Percentiles rank a stretch among this genome's conserved stretches.
phyloP scores from a whole-genome alignment of 306 rosid genomes.

The Pachyrhizus erosus region DNA sequence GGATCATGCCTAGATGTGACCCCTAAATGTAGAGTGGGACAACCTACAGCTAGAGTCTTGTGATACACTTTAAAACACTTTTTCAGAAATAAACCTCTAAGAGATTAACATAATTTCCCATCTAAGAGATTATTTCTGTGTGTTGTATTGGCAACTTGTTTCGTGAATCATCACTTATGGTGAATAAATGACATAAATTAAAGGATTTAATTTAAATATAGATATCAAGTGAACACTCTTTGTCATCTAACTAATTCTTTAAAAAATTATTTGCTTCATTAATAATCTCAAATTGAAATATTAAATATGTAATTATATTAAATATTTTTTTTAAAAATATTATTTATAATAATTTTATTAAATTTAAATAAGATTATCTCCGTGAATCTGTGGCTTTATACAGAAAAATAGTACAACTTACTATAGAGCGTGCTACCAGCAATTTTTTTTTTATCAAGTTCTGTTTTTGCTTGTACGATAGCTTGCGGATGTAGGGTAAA shows the following conservation, averaged over 20 bases:
- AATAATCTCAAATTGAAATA: too few species aligned
- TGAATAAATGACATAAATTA: background rate
- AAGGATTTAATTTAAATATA: too few species aligned
- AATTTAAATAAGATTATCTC: too few species aligned
- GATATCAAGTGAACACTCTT: too few species aligned
- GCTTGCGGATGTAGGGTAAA: background rate
- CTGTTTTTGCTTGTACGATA: background rate
- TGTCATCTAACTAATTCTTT: too few species aligned
- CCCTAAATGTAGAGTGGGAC: constrained; percentile 28
- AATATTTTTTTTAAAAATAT: too few species aligned
- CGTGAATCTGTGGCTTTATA: too few species aligned
- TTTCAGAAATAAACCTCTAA: background rate
- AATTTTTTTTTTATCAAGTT: background rate
- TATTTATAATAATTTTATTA: too few species aligned
- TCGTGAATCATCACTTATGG: background rate
- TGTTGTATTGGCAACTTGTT: background rate
- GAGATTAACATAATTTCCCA: background rate
- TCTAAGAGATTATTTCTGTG: background rate
- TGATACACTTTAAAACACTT: background rate
- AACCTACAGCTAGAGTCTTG: constrained; percentile 10
- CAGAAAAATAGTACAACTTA: too few species aligned
- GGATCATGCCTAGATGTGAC: constrained; percentile 23
- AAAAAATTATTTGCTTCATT: too few species aligned
- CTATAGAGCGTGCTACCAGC: too few species aligned
- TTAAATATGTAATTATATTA: too few species aligned